Base-by-base conservation (phyloP, 768 basidiomycete species). In the Mycena floridula region DNA sequence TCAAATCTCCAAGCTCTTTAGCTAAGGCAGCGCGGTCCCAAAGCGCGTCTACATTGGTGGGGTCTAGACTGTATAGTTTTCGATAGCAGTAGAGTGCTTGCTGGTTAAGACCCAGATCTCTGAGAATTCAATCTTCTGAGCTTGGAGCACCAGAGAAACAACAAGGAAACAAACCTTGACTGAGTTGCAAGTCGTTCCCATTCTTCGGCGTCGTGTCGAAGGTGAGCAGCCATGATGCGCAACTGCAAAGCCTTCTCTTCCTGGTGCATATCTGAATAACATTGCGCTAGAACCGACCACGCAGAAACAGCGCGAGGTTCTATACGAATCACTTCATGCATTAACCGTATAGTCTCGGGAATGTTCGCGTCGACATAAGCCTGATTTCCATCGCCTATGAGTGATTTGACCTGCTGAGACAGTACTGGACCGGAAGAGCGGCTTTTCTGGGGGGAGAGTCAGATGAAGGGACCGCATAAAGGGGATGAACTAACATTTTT, bases 1-100 rank as follows among this genome's bases (percentile, higher is more conserved):
- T 69, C 27, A 81, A 65, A 27, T 90, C 82, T 3, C 81, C 82
- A 24, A 82, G 76, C 51, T 88, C 81, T 52, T 83, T 84, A 2
- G 90, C 83, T 11, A 95, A 73, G 4, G 77, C 71, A 0, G 92
- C 91, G 2, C 91, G 78, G 53, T 97, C 93, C 89, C 90, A 96
- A 13, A 91, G 73, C 4, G 89, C 86, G 47, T 87, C 82, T 13
- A 89, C 77, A 51, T 97, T 93, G 7, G 74, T 71, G 1, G 89
- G 86, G 56, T 95, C 85, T 20, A 88, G 67, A 46, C 74, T 80
- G 54, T 84, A 76, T 1, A 88, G 78, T 57, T 96, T 94, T 0
- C 85, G 73, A 58, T 88, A 89, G 58, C 95, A 98, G 57, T 97
- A 97, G 26, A 96, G 60, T 2, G 91, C 89, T 61, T 97, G 92